Evolutionary conservation across 306 rosid species (phyloP).

Genomic region (Quercus aquifolioides): DNA sequence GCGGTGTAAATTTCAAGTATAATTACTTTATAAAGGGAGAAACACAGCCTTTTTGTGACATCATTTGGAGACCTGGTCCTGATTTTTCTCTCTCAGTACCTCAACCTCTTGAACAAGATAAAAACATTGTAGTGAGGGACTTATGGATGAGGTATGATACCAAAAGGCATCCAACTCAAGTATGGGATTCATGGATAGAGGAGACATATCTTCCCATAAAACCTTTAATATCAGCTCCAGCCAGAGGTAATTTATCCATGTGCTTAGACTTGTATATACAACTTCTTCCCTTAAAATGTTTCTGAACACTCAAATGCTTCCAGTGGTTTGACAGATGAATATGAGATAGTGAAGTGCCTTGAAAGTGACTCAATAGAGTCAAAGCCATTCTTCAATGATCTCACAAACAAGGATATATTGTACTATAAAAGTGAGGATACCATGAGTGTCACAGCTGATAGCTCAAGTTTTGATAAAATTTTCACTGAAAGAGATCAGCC

Average conservation of each 20-base stretch:
- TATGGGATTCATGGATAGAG: slow-evolving; percentile 57
- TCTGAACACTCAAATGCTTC: slow-evolving; percentile 98
- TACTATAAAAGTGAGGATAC: slow-evolving; percentile 34
- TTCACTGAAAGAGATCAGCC: slow-evolving; percentile 57
- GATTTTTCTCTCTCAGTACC: slow-evolving; percentile 81
- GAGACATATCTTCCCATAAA: slow-evolving; percentile 58
- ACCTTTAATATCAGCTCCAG: slow-evolving; percentile 37
- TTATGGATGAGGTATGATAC: slow-evolving; percentile 67
- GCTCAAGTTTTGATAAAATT: slow-evolving; percentile 32
- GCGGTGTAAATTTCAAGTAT: slow-evolving; percentile 73
- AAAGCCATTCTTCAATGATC: slow-evolving; percentile 23
- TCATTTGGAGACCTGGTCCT: slow-evolving; percentile 92
- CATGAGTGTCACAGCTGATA: slow-evolving; percentile 18
- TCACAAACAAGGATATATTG: slow-evolving; percentile 36
- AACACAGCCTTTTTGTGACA: slow-evolving; percentile 44
- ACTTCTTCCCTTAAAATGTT: slow-evolving; percentile 49
- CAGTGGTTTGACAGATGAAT: slow-evolving; percentile 98
- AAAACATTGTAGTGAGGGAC: slow-evolving; percentile 63
- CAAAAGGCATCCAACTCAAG: slow-evolving; percentile 35
- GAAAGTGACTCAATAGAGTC: slow-evolving; percentile 45
- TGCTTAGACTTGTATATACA: slow-evolving; percentile 23
- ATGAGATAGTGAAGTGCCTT: slow-evolving; percentile 36
- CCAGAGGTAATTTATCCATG: slow-evolving; percentile 59
- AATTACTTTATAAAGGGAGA: slow-evolving; percentile 78
- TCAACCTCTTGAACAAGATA: slow-evolving; percentile 31